Base-by-base conservation (phyloP, 2,329 filamentous ascomycete genomes). In the Aureobasidium namibiae region DNA sequence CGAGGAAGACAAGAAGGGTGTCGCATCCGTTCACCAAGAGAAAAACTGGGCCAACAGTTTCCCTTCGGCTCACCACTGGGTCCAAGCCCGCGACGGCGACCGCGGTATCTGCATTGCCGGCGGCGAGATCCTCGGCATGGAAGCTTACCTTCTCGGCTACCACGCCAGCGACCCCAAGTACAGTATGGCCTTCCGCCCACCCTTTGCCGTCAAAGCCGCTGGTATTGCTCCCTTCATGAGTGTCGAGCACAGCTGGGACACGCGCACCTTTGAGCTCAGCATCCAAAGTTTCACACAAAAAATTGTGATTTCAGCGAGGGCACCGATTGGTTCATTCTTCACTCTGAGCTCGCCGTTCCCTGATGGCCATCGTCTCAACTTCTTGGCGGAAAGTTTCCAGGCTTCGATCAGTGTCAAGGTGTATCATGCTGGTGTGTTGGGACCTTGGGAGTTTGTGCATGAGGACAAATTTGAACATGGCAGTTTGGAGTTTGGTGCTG, bases 41-140 rank as follows among this genome's bases (percentile, higher is more conserved):
- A 80, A 80, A 67, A 80, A 80, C 63, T 80, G 76, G 76, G 77
- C 76, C 1, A 67, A 68, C 41, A 72, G 69, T 29, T 80, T 79
- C 63, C 76, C 76, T 0, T 68, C 72, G 2, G 71, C 75, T 18
- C 77, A 75, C 64, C 72, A 73, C 62, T 75, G 73, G 73, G 64
- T 74, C 8, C 73, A 74, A 64, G 71, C 70, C 6, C 68, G 71
- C 11, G 31, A 57, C 36, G 23, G 34, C 61, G 36, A 45, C 33
- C 60, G 62, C 26, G 63, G 67, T 13, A 67, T 74, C 62, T 72
- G 68, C 60, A 66, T 65, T 41, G 73, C 74, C 1, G 74, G 74
- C 13, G 74, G 74, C 3, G 67, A 71, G 41, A 74, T 73, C 23
- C 64, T 76, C 0, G 72, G 73, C 10, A 67, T 73, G 65, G 71